Evolutionary conservation across 2,329 filamentous ascomycete species (phyloP), one percentile per base, ranked within the genome.

Genomic region (Nannizziopsis barbatae): DNA sequence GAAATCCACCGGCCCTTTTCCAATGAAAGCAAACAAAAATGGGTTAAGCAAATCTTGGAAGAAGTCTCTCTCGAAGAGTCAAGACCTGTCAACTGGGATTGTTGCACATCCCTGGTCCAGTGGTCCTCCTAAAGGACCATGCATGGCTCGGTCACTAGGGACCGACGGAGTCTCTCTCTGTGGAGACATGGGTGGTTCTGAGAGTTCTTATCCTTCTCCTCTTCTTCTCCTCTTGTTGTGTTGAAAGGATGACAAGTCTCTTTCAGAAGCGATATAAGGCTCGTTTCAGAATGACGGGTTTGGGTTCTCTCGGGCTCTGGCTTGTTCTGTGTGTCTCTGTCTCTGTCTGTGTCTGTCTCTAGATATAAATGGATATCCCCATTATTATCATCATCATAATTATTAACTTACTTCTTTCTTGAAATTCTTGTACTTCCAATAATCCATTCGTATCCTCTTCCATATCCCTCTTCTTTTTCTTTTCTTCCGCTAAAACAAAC

Each of bases 201-300:
- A n/a, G n/a, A n/a, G n/a, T n/a, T n/a, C n/a, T n/a, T n/a, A n/a
- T n/a, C n/a, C n/a, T n/a, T n/a, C n/a, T n/a, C n/a, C n/a, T n/a
- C n/a, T n/a, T n/a, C n/a, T n/a, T n/a, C n/a, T n/a, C n/a, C n/a
- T n/a, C n/a, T n/a, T n/a, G n/a, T n/a, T n/a, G n/a, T 33, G 38
- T 17, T 32, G 27, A 37, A 17, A 17, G 14, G 22, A 27, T 30
- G 15, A 20, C 31, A 46, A 46, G 44, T 39, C 44, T 46, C 36
- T 37, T 22, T 45, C 27, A 40, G 15, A 46, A 46, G 22, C 36
- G 22, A 46, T 40, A 18, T 46, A 46, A 46, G 44, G 36, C 44
- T 39, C 36, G 44, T 46, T 46, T 46, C 44, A 46, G 44, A 40
- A 32, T n/a, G n/a, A n/a, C 44, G 12, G 27, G 20, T 31, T n/a